phyloP scores from a whole-genome alignment of 2,329 filamentous ascomycete genomes.

The Penicillium thymicola region DNA sequence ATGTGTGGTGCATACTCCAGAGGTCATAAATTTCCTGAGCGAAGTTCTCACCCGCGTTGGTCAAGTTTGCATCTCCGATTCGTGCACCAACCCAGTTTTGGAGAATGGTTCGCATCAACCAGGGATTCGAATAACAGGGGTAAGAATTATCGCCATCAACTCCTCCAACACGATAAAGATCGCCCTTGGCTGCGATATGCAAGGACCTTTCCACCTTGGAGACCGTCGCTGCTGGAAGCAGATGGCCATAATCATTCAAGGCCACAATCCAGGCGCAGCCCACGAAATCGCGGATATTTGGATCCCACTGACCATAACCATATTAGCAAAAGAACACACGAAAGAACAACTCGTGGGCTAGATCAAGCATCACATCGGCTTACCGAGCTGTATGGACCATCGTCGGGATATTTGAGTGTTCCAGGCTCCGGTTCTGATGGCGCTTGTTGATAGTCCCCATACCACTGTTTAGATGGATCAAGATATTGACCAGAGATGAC shows the following conservation, averaged over 20 bases:
- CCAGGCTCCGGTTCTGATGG: slow-evolving; percentile 17
- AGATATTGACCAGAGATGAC: slow-evolving; percentile 19
- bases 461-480: slow-evolving; percentile 18
- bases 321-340: not conserved
- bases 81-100: slow-evolving; percentile 58
- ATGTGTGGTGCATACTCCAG: slow-evolving; percentile 54
- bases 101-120: slow-evolving; percentile 62
- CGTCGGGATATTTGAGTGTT: slow-evolving; percentile 11
- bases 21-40: slow-evolving; percentile 56
- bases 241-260: slow-evolving; percentile 29
- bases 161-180: slow-evolving; percentile 60
- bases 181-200: slow-evolving; percentile 55
- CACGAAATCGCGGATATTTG: slow-evolving; percentile 20
- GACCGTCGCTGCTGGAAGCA: slow-evolving; percentile 43
- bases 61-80: slow-evolving; percentile 58
- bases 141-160: slow-evolving; percentile 61
- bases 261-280: slow-evolving; percentile 19
- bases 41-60: slow-evolving; percentile 54
- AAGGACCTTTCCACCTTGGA: slow-evolving; percentile 53
- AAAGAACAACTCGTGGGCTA: not conserved
- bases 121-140: slow-evolving; percentile 59
- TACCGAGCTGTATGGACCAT: slow-evolving; percentile 14
- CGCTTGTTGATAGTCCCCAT: slow-evolving; percentile 18
- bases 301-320: slow-evolving; percentile 12
- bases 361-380: not conserved